Evolutionary conservation across 163 green algal species (phyloP), one percentile per base, ranked within the genome.

Genomic region (Botryococcus braunii): DNA sequence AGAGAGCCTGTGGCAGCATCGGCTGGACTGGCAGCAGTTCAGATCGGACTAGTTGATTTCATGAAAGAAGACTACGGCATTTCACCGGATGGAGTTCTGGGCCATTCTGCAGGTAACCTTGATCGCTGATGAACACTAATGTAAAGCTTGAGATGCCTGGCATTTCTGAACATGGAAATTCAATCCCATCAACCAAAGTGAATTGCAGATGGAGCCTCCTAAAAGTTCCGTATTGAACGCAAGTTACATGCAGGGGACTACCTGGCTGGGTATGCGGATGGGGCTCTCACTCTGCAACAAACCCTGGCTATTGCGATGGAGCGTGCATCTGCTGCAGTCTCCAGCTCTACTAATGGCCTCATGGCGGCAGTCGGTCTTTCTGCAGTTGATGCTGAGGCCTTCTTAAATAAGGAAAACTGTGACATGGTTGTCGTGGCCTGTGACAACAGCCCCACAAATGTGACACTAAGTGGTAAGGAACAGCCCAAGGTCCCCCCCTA

Each of bases 31-130:
- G n/a, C n/a, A n/a, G n/a, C n/a, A n/a, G n/a, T n/a, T 32, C 63
- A 69, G 63, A 62, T 69, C 13, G 63, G 63, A 21, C 63, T 69
- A 48, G 63, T 69, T 46, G 63, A 69, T 35, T 32, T 69, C 47
- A 46, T 69, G 29, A 23, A 34, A 3, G 46, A 69, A 48, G 46
- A 69, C 34, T 69, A 62, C 32, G 63, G 63, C 46, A 32, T 69
- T 23, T 36, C 31, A 17, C 47, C 46, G 9, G 46, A n/a, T 38
- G 63, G 63, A 5, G 35, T 69, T 32, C 63, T 69, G 63, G 63
- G 63, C 11, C 63, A 69, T 48, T 40, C 17, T 31, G 63, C 63
- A 4, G 63, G 63, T 25, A 48, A 69, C 47, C 60, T 69, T 13
- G 63, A 32, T 9, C 48, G 43, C 63, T n/a, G n/a, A n/a, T n/a